Percentiles rank a stretch among this genome's conserved stretches.
Conservation (phyloP, 2,329 filamentous ascomycete species). For the Xylariaceae sp. region DNA sequence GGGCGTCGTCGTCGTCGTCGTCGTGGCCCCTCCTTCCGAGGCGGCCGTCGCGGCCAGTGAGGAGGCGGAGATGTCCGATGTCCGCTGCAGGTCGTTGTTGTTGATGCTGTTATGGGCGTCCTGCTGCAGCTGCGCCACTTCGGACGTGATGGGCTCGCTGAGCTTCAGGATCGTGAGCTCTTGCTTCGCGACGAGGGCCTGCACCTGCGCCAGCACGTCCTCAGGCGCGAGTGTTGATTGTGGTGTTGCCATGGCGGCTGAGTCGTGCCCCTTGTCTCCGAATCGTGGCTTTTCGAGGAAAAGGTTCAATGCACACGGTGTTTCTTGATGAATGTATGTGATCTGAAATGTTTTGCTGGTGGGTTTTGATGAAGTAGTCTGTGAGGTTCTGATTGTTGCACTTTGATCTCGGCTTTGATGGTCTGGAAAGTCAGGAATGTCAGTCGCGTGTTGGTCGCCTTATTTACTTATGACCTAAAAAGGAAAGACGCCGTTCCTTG, state of each 20-base stretch:
- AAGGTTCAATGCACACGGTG: too few relatives aligned
- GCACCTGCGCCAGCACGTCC: constrained; percentile 40
- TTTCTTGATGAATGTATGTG: too few relatives aligned
- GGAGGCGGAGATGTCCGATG: constrained; percentile 64
- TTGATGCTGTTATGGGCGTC: too few relatives aligned
- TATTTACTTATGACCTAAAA: constrained; percentile 35
- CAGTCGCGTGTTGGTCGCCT: too few relatives aligned
- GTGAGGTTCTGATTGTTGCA: too few relatives aligned
- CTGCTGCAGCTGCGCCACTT: constrained; percentile 31
- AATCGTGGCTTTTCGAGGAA: too few relatives aligned
- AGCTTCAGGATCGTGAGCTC: constrained; percentile 70
- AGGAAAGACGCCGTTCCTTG: constrained; percentile 12
- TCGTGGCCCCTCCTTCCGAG: too few relatives aligned
- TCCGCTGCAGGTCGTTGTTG: constrained; percentile 35
- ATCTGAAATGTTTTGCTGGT: too few relatives aligned
- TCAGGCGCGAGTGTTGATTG: constrained; percentile 25
- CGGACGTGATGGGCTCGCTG: constrained; percentile 63
- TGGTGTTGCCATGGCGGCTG: background rate
- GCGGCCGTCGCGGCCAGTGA: constrained; percentile 56
- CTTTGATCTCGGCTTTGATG: too few relatives aligned
- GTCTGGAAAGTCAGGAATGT: too few relatives aligned
- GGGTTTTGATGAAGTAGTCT: too few relatives aligned
- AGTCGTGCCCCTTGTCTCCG: background rate
- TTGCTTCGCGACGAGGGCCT: constrained; percentile 46
- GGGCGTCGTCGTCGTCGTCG: too few relatives aligned